Conservation (phyloP, 1,284 basidiomycete species). For the Binderoboletus segoi region DNA sequence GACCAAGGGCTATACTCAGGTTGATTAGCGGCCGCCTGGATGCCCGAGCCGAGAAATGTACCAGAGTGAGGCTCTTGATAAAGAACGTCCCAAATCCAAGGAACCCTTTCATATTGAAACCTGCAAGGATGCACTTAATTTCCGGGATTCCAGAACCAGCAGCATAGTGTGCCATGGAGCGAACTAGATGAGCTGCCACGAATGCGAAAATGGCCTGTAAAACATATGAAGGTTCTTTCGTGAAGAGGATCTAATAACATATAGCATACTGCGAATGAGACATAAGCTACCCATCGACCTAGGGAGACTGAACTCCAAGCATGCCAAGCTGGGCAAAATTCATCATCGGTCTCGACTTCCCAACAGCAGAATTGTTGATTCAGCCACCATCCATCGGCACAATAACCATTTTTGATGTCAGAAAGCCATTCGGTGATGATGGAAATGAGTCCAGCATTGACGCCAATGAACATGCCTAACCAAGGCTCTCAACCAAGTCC, state of each 20-base stretch:
- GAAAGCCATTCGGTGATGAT: slow-evolving; percentile 98
- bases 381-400: slow-evolving; percentile 97
- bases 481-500: slow-evolving; percentile 1
- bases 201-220: slow-evolving; percentile 77
- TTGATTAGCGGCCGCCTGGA: slow-evolving; percentile 9
- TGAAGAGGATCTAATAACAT: slow-evolving; percentile 34
- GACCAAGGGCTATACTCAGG: slow-evolving; percentile 84
- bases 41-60: slow-evolving; percentile 42
- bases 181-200: slow-evolving; percentile 86
- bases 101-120: slow-evolving; percentile 97
- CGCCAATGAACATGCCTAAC: slow-evolving; percentile 86
- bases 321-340: slow-evolving; percentile 91
- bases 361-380: slow-evolving; percentile 98
- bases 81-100: slow-evolving; percentile 87
- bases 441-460: slow-evolving; percentile 93
- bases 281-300: slow-evolving; percentile 85
- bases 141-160: slow-evolving; percentile 99
- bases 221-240: slow-evolving; percentile 1
- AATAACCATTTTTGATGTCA: slow-evolving; percentile 97
- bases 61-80: slow-evolving; percentile 91
- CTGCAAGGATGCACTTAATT: slow-evolving; percentile 98
- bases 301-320: slow-evolving; percentile 82
- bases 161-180: slow-evolving; percentile 89
- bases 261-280: slow-evolving; percentile 85
- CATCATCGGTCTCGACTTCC: slow-evolving; percentile 86